phyloP scores from a whole-genome alignment of 2,329 filamentous ascomycete species.

The Pseudogymnoascus sp. region DNA sequence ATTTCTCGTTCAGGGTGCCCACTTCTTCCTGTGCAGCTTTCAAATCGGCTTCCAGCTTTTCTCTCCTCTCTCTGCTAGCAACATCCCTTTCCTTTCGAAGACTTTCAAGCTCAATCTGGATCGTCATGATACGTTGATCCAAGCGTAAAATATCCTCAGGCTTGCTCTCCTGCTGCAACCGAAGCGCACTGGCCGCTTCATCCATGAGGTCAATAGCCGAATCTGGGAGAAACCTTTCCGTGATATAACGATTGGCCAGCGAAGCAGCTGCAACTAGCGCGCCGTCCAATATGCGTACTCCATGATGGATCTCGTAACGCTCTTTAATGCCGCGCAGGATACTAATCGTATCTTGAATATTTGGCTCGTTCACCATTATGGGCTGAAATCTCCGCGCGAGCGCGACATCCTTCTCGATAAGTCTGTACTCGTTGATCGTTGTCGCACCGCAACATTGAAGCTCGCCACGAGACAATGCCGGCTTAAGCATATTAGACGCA shows the following conservation, averaged over 20 bases:
- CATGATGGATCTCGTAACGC: slow-evolving; percentile 94
- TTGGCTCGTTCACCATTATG: slow-evolving; percentile 86
- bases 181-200: slow-evolving; percentile 83
- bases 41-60: slow-evolving; percentile 74
- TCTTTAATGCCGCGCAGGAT: slow-evolving; percentile 96
- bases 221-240: slow-evolving; percentile 89
- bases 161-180: slow-evolving; percentile 93
- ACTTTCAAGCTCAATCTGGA: slow-evolving; percentile 94
- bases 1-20: slow-evolving; percentile 67
- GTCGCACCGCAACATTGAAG: slow-evolving; percentile 94
- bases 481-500: slow-evolving; percentile 90
- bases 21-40: slow-evolving; percentile 73
- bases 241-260: slow-evolving; percentile 93
- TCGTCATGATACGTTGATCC: slow-evolving; percentile 92
- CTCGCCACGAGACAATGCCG: slow-evolving; percentile 84
- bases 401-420: slow-evolving; percentile 94
- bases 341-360: slow-evolving; percentile 86
- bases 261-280: slow-evolving; percentile 87
- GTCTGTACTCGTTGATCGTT: slow-evolving; percentile 83
- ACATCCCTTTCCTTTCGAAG: slow-evolving; percentile 90
- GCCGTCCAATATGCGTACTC: slow-evolving; percentile 87
- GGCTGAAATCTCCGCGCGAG: slow-evolving; percentile 90
- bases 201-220: slow-evolving; percentile 97
- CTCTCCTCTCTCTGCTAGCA: slow-evolving; percentile 76
- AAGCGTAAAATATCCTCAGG: slow-evolving; percentile 89